phyloP scores from a whole-genome alignment of 495 filamentous ascomycete species.

The Trichocladium uniseriatum region DNA sequence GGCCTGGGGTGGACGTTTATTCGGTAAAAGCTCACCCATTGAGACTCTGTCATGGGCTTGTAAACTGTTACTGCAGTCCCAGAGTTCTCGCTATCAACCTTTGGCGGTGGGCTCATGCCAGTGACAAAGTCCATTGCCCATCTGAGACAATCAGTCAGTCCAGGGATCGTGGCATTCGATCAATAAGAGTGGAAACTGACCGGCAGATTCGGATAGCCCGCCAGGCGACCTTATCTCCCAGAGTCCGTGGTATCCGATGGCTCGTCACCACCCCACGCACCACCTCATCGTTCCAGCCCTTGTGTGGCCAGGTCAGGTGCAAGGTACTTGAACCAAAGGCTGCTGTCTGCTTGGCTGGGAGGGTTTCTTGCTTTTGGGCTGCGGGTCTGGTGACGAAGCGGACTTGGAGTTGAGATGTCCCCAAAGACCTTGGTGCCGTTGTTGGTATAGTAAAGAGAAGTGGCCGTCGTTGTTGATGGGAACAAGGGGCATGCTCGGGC shows the following conservation, averaged over 20 bases:
- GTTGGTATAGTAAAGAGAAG: neutral
- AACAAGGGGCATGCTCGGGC: neutral
- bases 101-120: slow-evolving; percentile 32
- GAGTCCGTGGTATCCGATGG: slow-evolving; percentile 28
- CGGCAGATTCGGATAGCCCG: slow-evolving; percentile 27
- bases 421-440: neutral
- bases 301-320: slow-evolving; percentile 59
- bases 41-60: slow-evolving; percentile 34
- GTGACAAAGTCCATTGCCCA: slow-evolving; percentile 42
- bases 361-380: neutral
- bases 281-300: slow-evolving; percentile 45
- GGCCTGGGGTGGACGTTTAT: no score
- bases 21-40: no score
- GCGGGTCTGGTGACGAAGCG: neutral
- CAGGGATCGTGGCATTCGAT: neutral
- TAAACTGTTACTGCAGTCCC: slow-evolving; percentile 23
- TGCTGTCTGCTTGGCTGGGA: slow-evolving; percentile 31
- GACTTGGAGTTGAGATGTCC: neutral
- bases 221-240: slow-evolving; percentile 37
- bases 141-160: slow-evolving; percentile 10
- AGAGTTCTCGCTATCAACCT: slow-evolving; percentile 30
- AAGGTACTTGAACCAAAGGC: slow-evolving; percentile 37
- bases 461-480: neutral
- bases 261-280: slow-evolving; percentile 32
- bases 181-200: slow-evolving; percentile 5